phyloP scores from a whole-genome alignment of 805 yeast species.

The Kazachstania psychrophila region DNA sequence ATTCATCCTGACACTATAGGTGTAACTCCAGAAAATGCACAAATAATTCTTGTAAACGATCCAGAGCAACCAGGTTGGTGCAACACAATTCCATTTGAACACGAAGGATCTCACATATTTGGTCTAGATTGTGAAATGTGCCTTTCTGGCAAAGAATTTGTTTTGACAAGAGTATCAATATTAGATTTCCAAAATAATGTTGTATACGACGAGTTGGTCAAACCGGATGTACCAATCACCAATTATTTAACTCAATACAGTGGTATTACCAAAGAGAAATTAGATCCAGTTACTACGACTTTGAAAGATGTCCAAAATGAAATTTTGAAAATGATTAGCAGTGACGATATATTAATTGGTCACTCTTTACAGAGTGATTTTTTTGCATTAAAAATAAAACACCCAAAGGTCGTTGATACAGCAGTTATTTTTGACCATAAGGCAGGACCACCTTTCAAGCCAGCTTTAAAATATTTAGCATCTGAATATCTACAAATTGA shows the following conservation, averaged over 20 bases:
- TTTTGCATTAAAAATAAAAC: conserved; percentile 58
- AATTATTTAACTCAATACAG: conserved; percentile 80
- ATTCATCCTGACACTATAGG: conserved; percentile 38
- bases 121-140: conserved; percentile 97
- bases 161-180: conserved; percentile 68
- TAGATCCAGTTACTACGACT: conserved; percentile 52
- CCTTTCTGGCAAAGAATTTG: conserved; percentile 52
- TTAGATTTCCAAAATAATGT: conserved; percentile 53
- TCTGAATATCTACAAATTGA: conserved; percentile 41
- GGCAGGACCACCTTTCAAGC: conserved; percentile 75
- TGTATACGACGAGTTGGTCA: conserved; percentile 63
- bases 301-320: conserved; percentile 57
- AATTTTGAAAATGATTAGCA: conserved; percentile 40
- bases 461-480: conserved; percentile 67
- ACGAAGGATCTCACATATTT: conserved; percentile 54
- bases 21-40: conserved; percentile 7
- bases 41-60: conserved; percentile 5
- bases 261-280: conserved; percentile 71
- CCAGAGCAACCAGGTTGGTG: conserved; percentile 34
- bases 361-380: conserved; percentile 86
- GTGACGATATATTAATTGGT: conserved; percentile 67
- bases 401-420: conserved; percentile 73
- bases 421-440: conserved; percentile 66
- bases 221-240: conserved; percentile 63
- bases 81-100: conserved; percentile 44